These are phyloP conservation scores for Penicillium brevicompactum DNA, from an alignment of 2,329 filamentous ascomycete genomes.

Conservation along the genomic window DNA sequence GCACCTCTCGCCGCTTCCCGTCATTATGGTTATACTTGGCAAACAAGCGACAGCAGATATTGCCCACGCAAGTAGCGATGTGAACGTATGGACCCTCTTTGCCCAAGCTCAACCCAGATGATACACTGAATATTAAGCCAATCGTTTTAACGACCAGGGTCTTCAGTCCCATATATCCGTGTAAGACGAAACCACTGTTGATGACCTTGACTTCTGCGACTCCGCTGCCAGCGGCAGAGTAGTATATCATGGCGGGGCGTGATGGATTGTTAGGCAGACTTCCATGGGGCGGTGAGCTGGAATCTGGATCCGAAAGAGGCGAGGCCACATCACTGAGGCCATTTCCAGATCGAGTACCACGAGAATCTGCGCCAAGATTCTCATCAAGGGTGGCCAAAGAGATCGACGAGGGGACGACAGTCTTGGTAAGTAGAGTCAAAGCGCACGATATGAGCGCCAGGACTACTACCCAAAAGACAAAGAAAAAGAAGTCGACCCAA, in stretches of 20 bases:
- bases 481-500: conserved; percentile 79
- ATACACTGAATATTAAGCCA: conserved; percentile 82
- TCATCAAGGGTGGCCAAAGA: conserved; percentile 88
- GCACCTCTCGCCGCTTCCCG: conserved; percentile 85
- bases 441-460: conserved; percentile 74
- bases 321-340: conserved; percentile 42
- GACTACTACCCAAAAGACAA: conserved; percentile 69
- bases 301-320: conserved; percentile 41
- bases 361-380: conserved; percentile 73
- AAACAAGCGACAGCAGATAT: conserved; percentile 93
- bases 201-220: conserved; percentile 98
- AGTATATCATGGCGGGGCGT: conserved; percentile 81
- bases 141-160: conserved; percentile 84
- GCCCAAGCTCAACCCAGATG: conserved; percentile 88
- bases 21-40: conserved; percentile 93
- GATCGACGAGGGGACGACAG: conserved; percentile 85
- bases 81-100: conserved; percentile 98
- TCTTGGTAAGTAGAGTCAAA: conserved; percentile 87
- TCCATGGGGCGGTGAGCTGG: conserved; percentile 40
- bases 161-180: conserved; percentile 88
- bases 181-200: conserved; percentile 93
- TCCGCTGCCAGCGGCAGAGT: conserved; percentile 91
- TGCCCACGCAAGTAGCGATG: conserved; percentile 91
- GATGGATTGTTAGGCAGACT: conserved; percentile 33
- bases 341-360: conserved; percentile 48